Base-by-base conservation (phyloP, 106 monocot species). In the Alisma plantagoaquatica region DNA sequence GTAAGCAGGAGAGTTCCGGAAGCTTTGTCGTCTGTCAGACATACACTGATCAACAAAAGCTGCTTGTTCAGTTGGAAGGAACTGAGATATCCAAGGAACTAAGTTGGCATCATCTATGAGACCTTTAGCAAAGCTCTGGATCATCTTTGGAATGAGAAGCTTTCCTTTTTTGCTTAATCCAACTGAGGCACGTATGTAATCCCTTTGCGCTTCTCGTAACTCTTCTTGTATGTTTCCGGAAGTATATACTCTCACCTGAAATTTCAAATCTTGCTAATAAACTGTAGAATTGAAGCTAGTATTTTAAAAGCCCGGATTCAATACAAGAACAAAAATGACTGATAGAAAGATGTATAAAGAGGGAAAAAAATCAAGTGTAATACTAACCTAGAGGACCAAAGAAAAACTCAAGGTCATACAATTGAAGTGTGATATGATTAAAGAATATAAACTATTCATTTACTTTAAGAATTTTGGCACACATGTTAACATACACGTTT, bases 121-220 rank as follows among this genome's bases (percentile, higher is more conserved):
- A 17, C 60, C 67, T 49, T 56, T 62, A 33, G 78, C 78, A 45
- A 75, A 83, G 63, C 57, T 70, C 31, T 78, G 69, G 15, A 87
- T 62, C 79, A 86, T 76, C 70, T 92, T 92, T n/a, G 91, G 91
- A 12, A 92, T 41, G 18, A 92, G 70, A 68, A 86, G 82, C 56
- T 87, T 92, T 64, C 86, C 81, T 65, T 87, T 92, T 8, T 28
- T 71, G 43, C 62, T 92, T 4, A 92, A 47, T 63, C 82, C 87
- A 43, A 82, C 82, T 18, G 87, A 82, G 19, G 87, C 87, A 35
- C 78, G 67, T 4, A 87, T 78, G 53, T 66, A 87, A 60, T 87
- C 87, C 33, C 78, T 65, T 30, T 83, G 70, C 27, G 92, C 76
- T 33, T 82, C 76, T 33, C 76, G 70, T 21, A 92, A 71, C 54